These are phyloP conservation scores for Blumeriella jaapii DNA, from an alignment of 2,329 filamentous ascomycete genomes.

Conservation along the genomic window DNA sequence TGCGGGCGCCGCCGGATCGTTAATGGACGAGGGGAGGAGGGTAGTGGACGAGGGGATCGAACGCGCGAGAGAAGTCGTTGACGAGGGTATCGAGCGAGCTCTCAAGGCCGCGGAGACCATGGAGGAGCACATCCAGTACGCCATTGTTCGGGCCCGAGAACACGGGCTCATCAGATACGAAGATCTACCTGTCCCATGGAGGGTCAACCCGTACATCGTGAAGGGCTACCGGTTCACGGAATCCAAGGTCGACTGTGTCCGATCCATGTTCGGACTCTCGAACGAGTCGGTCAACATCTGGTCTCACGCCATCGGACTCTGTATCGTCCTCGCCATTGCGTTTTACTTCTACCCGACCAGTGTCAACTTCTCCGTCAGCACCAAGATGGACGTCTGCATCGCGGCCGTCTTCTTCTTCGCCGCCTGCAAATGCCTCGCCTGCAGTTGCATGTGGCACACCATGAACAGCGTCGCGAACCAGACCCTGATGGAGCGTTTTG, in stretches of 20 bases:
- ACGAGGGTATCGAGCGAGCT: constrained; percentile 74
- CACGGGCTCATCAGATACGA: constrained; percentile 79
- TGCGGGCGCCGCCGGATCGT: constrained; percentile 55
- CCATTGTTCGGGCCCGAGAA: constrained; percentile 63
- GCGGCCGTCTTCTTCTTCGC: constrained; percentile 94
- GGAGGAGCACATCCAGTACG: constrained; percentile 73
- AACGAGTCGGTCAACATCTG: constrained; percentile 98
- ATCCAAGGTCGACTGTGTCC: constrained; percentile 78
- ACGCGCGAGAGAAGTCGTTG: constrained; percentile 63
- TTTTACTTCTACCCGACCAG: constrained; percentile 94
- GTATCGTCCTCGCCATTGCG: constrained; percentile 77
- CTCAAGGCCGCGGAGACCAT: constrained; percentile 69
- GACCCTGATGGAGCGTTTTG: constrained; percentile 82
- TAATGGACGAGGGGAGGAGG: constrained; percentile 68
- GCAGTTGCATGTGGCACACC: constrained; percentile 95
- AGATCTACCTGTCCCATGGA: constrained; percentile 84
- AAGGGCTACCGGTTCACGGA: constrained; percentile 89
- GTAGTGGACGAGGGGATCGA: constrained; percentile 71
- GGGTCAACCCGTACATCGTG: constrained; percentile 86
- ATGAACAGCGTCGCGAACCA: constrained; percentile 96
- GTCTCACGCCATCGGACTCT: constrained; percentile 83
- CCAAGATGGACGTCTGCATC: constrained; percentile 79
- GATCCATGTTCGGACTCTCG: constrained; percentile 70
- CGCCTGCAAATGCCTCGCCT: constrained; percentile 86
- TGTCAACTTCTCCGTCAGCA: constrained; percentile 74